A percentile compares a stretch with the other conserved stretches of the same genome.
These are phyloP conservation scores for Globisporangium spinosum DNA, from an alignment of 352 stramenopile species.

Conservation along the genomic window DNA sequence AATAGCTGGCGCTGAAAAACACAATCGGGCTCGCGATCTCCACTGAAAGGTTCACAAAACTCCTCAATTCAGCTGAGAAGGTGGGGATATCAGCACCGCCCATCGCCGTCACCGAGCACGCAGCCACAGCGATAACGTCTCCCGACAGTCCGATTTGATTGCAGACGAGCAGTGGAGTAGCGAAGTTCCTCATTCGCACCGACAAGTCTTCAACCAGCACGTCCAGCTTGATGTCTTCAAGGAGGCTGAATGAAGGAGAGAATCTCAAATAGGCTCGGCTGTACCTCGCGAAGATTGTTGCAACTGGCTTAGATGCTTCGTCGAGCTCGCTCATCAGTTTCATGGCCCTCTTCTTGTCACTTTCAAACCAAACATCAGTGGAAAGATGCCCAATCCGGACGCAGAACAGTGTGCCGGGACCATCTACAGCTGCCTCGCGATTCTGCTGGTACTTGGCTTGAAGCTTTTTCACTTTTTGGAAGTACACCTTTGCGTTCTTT, in stretches of 20 bases:
- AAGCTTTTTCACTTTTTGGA: slow-evolving; percentile 49
- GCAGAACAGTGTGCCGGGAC: slow-evolving; percentile 25
- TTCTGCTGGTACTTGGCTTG: slow-evolving; percentile 13
- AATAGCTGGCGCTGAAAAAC: slow-evolving; percentile 55
- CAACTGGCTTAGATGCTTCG: slow-evolving; percentile 33
- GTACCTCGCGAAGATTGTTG: slow-evolving; percentile 22
- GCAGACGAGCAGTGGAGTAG: slow-evolving; percentile 43
- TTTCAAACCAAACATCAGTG: slow-evolving; percentile 38
- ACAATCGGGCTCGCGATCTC: slow-evolving; percentile 29
- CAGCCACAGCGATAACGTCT: slow-evolving; percentile 31
- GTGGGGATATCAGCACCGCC: slow-evolving; percentile 12
- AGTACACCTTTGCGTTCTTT: slow-evolving; percentile 60
- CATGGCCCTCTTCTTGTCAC: slow-evolving; percentile 26
- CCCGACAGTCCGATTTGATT: slow-evolving; percentile 31
- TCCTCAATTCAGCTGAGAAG: slow-evolving; percentile 30
- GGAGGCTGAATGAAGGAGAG: slow-evolving; percentile 26
- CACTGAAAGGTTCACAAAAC: slow-evolving; percentile 42
- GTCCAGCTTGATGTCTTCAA: slow-evolving; percentile 30
- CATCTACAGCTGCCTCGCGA: slow-evolving; percentile 12
- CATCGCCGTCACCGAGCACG: slow-evolving; percentile 8
- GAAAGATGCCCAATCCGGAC: slow-evolving; percentile 30
- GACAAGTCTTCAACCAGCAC: slow-evolving; percentile 28
- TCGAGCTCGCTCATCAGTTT: slow-evolving; percentile 40
- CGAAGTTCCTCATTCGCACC: slow-evolving; percentile 45
- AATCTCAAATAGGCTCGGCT: slow-evolving; percentile 23